phyloP scores from a whole-genome alignment of 108 stramenopile species.

The Nitzschia sp. region DNA sequence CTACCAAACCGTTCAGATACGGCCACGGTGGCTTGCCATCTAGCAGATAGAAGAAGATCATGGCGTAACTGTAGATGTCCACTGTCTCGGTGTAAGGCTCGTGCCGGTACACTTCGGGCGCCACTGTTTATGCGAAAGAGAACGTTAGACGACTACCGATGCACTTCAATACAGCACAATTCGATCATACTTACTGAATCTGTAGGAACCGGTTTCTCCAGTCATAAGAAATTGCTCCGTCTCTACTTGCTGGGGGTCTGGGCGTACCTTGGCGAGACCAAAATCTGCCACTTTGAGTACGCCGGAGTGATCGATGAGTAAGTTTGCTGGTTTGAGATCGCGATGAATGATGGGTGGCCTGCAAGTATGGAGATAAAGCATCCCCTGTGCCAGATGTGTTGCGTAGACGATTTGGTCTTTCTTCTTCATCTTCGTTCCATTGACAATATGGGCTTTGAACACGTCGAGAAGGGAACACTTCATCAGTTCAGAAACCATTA shows the following conservation, averaged over 20 bases:
- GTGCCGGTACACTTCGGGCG: slow-evolving; percentile 86
- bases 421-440: slow-evolving; percentile 66
- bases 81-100: slow-evolving; percentile 89
- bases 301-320: slow-evolving; percentile 85
- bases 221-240: slow-evolving; percentile 78
- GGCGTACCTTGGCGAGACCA: slow-evolving; percentile 90
- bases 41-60: slow-evolving; percentile 88
- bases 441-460: slow-evolving; percentile 75
- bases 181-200: slow-evolving; percentile 45
- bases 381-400: slow-evolving; percentile 82
- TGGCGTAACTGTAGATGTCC: slow-evolving; percentile 89
- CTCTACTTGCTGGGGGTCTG: slow-evolving; percentile 65
- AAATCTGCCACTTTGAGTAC: slow-evolving; percentile 95
- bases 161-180: background rate
- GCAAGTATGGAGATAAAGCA: slow-evolving; percentile 92
- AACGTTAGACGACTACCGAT: too few relatives aligned
- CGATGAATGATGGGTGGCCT: slow-evolving; percentile 90
- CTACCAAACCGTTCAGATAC: slow-evolving; percentile 63
- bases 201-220: slow-evolving; percentile 85
- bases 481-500: slow-evolving; percentile 88
- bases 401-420: slow-evolving; percentile 75
- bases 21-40: slow-evolving; percentile 82
- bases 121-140: slow-evolving; percentile 42
- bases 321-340: slow-evolving; percentile 89
- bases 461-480: slow-evolving; percentile 81